Conservation (phyloP, 2,329 filamentous ascomycete species). For the Nemania abortiva region DNA sequence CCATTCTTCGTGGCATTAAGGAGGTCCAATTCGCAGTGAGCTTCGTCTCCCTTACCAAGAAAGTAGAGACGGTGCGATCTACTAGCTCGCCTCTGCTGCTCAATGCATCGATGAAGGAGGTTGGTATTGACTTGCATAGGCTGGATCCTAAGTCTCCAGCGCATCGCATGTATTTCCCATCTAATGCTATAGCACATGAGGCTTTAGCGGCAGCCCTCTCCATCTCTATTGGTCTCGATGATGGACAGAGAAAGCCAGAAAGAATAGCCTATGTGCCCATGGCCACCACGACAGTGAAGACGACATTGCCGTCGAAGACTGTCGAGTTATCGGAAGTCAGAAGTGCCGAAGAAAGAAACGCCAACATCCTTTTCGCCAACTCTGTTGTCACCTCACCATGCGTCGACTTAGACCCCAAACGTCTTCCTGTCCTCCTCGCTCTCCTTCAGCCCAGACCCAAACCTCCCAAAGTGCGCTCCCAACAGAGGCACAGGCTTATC, state of each 20-base stretch:
- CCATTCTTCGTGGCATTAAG: conserved; percentile 90
- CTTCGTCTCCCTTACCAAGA: conserved; percentile 87
- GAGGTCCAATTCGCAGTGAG: conserved; percentile 96
- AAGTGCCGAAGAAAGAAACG: conserved; percentile 84
- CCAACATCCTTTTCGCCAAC: conserved; percentile 96
- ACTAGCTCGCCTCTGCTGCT: conserved; percentile 79
- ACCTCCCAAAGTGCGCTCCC: conserved; percentile 55
- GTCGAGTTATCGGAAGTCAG: conserved; percentile 81
- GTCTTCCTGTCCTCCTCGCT: conserved; percentile 86
- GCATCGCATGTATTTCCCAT: conserved; percentile 98
- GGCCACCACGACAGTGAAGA: conserved; percentile 95
- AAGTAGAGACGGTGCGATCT: conserved; percentile 75
- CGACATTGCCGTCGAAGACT: conserved; percentile 93
- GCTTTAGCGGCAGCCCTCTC: conserved; percentile 92
- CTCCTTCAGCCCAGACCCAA: conserved; percentile 72
- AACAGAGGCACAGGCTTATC: conserved; percentile 76
- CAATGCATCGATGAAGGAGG: conserved; percentile 94
- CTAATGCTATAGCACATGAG: conserved; percentile 93
- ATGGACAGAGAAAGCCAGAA: conserved; percentile 87
- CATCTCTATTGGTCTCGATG: conserved; percentile 90
- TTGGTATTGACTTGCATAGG: conserved; percentile 91
- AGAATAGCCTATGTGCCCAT: conserved; percentile 94
- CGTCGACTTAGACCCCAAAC: conserved; percentile 90
- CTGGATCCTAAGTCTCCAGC: conserved; percentile 93
- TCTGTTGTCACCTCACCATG: conserved; percentile 96